These are phyloP conservation scores for Lepidium sativum DNA, from an alignment of 345 rosid species.

Conservation along the genomic window DNA sequence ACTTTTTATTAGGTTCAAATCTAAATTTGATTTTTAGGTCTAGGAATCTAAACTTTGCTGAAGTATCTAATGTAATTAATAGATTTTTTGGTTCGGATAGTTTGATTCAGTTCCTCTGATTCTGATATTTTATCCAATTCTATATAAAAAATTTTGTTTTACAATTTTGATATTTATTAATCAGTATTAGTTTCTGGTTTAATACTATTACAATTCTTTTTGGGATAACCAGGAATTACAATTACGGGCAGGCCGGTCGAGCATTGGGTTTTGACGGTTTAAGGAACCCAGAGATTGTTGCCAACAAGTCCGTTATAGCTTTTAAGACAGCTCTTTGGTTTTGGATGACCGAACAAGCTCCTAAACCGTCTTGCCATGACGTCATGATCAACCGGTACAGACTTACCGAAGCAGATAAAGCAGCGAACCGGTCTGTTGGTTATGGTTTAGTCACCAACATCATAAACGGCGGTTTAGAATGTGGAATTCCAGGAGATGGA, in stretches of 20 bases:
- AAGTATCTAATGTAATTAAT: too few relatives aligned
- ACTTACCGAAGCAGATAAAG: constrained; percentile 29
- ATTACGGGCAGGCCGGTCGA: constrained; percentile 45
- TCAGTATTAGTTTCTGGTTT: background rate
- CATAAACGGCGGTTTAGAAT: constrained; percentile 60
- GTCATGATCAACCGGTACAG: constrained; percentile 42
- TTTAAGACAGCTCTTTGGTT: constrained; percentile 71
- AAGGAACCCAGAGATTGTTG: constrained; percentile 44
- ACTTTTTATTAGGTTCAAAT: too few relatives aligned
- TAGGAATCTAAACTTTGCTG: too few relatives aligned
- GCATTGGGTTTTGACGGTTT: constrained; percentile 35
- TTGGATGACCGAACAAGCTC: constrained; percentile 60
- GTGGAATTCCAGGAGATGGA: constrained; percentile 37
- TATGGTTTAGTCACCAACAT: constrained; percentile 51
- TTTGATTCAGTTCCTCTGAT: too few relatives aligned
- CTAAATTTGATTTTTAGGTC: too few relatives aligned
- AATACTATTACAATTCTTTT: background rate
- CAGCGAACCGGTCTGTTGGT: constrained; percentile 42
- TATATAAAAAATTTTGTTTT: too few relatives aligned
- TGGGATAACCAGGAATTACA: constrained; percentile 36
- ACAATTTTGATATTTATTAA: background rate
- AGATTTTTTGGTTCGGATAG: too few relatives aligned
- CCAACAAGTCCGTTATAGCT: constrained; percentile 38
- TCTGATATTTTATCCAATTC: too few relatives aligned
- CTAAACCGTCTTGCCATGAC: constrained; percentile 57